Percentiles rank a stretch among this genome's conserved stretches.
phyloP scores from a whole-genome alignment of 352 stramenopile species.

The Halophytophthora batemanensis region DNA sequence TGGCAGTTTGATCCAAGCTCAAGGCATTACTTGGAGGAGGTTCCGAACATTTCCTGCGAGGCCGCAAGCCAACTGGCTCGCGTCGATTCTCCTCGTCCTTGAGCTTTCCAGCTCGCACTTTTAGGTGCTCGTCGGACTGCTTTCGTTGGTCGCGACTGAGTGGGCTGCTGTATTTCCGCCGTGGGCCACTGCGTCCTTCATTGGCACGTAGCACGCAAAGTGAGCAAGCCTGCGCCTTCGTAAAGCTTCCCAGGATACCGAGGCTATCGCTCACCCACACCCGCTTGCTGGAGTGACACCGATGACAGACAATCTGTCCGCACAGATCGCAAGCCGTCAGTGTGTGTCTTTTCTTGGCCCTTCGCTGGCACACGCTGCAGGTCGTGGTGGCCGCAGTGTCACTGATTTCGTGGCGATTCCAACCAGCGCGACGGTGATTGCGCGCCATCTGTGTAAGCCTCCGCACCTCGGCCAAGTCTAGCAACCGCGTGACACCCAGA shows the following conservation, averaged over 20 bases:
- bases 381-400: background rate
- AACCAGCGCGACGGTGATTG: conserved; percentile 26
- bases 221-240: conserved; percentile 39
- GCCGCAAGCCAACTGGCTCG: too few relatives aligned
- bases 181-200: conserved; percentile 21
- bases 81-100: too few relatives aligned
- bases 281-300: conserved; percentile 38
- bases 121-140: too few relatives aligned
- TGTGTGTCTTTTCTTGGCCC: conserved; percentile 27
- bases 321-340: conserved; percentile 47
- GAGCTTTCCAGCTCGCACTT: too few relatives aligned
- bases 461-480: conserved; percentile 53
- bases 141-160: too few relatives aligned
- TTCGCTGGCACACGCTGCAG: conserved; percentile 38
- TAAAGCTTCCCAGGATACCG: conserved; percentile 43
- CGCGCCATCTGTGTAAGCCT: conserved; percentile 51
- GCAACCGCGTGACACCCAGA: conserved; percentile 39
- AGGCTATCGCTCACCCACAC: conserved; percentile 43
- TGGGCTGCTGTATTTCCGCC: conserved; percentile 10
- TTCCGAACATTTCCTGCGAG: too few relatives aligned
- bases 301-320: conserved; percentile 41
- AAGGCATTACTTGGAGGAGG: too few relatives aligned
- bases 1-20: too few relatives aligned
- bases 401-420: background rate
- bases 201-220: conserved; percentile 39